Conservation (phyloP, 148 eudicot species). For the Chenopodium quinoa region DNA sequence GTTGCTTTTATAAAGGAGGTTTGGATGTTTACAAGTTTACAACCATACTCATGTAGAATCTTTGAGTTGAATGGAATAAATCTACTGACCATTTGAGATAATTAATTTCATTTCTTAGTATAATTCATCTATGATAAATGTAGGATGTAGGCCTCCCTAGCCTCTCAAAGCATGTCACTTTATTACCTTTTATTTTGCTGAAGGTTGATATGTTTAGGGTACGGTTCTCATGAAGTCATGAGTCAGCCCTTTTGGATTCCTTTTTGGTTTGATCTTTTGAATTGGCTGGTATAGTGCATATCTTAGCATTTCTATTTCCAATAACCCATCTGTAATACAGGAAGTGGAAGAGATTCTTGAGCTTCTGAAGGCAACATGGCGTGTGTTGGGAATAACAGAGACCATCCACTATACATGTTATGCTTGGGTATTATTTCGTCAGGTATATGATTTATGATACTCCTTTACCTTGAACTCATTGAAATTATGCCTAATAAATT, state of each 20-base stretch:
- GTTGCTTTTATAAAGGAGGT: too few species aligned
- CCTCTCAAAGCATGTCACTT: not conserved
- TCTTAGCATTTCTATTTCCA: not conserved
- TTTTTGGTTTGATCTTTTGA: constrained; percentile 5
- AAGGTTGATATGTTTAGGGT: not conserved
- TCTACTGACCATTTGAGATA: not conserved
- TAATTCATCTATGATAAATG: not conserved
- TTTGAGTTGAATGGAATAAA: not conserved
- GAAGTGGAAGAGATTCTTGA: constrained; percentile 96
- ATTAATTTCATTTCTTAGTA: not conserved
- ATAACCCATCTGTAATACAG: constrained; percentile 38
- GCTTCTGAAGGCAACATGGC: constrained; percentile 98
- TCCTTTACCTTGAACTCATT: not conserved
- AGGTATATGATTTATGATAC: constrained; percentile 51
- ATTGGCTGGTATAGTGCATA: not conserved
- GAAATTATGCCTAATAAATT: not conserved
- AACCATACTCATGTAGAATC: not conserved
- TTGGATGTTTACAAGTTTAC: too few species aligned
- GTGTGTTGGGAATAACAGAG: constrained; percentile 86
- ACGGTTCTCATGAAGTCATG: not conserved
- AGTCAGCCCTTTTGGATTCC: not conserved
- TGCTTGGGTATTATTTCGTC: constrained; percentile 96
- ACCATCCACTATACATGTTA: constrained; percentile 89
- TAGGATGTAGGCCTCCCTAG: not conserved
- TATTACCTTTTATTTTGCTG: not conserved